Evolutionary conservation across 1,139 yeast genomes (phyloP).

Genomic region (Blastobotrys persicus): DNA sequence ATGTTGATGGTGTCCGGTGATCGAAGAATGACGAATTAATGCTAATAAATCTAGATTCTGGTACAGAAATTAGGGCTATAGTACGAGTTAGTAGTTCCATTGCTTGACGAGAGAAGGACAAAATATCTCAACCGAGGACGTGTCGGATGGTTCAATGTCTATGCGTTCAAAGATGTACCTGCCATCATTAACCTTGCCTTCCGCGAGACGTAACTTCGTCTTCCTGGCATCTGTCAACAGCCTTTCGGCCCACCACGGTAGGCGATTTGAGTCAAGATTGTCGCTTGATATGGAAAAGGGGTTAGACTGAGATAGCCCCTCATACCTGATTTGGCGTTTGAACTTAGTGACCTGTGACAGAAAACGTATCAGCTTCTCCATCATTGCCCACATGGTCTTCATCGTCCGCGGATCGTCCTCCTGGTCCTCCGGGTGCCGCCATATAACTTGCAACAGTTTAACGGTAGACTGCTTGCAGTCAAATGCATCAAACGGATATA

Average conservation of each 20-base stretch:
- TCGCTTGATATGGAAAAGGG: not conserved
- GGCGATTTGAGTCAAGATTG: not conserved
- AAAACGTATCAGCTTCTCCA: not conserved
- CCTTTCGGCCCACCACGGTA: not conserved
- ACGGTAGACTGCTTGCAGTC: not conserved
- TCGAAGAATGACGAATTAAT: too few relatives aligned
- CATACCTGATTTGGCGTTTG: not conserved
- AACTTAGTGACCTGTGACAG: not conserved
- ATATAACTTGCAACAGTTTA: not conserved
- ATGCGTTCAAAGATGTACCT: not conserved
- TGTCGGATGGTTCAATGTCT: not conserved
- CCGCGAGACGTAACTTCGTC: not conserved
- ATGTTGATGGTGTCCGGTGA: too few relatives aligned
- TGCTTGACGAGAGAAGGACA: not conserved
- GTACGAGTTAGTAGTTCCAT: not conserved
- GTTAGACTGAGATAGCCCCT: not conserved
- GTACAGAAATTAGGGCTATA: too few relatives aligned
- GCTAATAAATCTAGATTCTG: too few relatives aligned
- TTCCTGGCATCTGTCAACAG: not conserved
- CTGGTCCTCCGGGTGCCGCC: not conserved
- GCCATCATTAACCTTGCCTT: not conserved
- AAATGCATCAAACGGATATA: not conserved
- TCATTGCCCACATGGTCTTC: not conserved
- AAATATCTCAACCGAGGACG: not conserved
- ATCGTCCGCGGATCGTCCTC: not conserved